Percentiles rank a stretch among this genome's conserved stretches.
Evolutionary conservation across 768 basidiomycete genomes (phyloP).

Genomic region (Panaeolus papilionaceus): DNA sequence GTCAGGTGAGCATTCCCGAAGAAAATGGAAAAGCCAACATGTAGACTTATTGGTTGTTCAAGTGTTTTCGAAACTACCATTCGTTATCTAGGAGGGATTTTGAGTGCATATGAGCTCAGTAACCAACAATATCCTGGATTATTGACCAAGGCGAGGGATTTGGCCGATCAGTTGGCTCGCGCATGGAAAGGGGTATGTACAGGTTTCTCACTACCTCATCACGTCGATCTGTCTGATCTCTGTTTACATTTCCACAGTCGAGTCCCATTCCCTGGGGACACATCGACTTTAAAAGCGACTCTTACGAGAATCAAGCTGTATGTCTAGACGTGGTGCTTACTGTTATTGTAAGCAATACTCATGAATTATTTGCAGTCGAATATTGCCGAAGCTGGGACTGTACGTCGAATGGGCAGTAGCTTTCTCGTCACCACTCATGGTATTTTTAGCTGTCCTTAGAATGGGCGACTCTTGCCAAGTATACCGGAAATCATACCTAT

Average conservation of each 20-base stretch:
- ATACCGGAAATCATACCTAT: conserved; percentile 65
- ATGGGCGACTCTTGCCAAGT: conserved; percentile 57
- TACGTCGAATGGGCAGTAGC: conserved; percentile 26
- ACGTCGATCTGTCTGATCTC: not conserved
- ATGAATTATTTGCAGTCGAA: conserved; percentile 42
- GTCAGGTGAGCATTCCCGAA: conserved; percentile 37
- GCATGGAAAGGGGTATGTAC: conserved; percentile 63
- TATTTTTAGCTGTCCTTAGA: conserved; percentile 53
- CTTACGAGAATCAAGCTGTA: conserved; percentile 40
- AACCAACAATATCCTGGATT: conserved; percentile 54
- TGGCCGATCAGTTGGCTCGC: conserved; percentile 67
- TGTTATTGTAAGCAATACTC: not conserved
- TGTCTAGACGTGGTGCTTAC: conserved; percentile 15
- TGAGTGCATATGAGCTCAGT: conserved; percentile 76
- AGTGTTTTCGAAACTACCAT: conserved; percentile 83
- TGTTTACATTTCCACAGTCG: conserved; percentile 31
- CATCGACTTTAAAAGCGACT: conserved; percentile 52
- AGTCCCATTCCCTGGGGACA: conserved; percentile 49
- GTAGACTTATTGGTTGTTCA: not conserved
- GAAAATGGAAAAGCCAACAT: not conserved
- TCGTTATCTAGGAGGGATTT: conserved; percentile 69
- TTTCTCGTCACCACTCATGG: not conserved
- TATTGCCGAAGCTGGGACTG: conserved; percentile 63
- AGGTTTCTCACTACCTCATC: not conserved
- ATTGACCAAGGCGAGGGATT: conserved; percentile 64